Base-by-base conservation (phyloP, 768 basidiomycete genomes). In the Amanita pseudoporphyria region DNA sequence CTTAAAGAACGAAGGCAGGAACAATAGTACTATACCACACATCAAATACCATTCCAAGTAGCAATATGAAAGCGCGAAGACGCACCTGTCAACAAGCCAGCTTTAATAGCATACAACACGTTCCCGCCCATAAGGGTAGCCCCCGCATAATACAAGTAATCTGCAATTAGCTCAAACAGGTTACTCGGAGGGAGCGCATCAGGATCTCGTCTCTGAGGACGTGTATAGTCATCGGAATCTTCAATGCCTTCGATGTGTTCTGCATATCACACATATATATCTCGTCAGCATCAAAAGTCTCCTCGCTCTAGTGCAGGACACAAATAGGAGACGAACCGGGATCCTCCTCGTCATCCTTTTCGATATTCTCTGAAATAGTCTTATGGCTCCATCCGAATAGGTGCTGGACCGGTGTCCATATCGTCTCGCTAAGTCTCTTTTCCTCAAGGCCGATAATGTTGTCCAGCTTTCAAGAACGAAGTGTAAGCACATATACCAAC, bases 161-260 rank as follows among this genome's bases (percentile, higher is more conserved):
- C 71, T 71, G 78, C 71, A 1, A 72, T 51, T 35, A 58, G 64
- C 59, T 87, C 83, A 28, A 85, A 63, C 2, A 54, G 43, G 54
- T 85, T 87, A 2, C 69, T 59, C 0, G 87, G 86, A 1, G 87
- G 84, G 0, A 87, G 62, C 0, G 82, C 84, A 59, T 89, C n/a
- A n/a, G n/a, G n/a, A n/a, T n/a, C n/a, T n/a, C n/a, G n/a, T n/a
- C n/a, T n/a, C n/a, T n/a, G n/a, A n/a, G n/a, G n/a, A n/a, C n/a
- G n/a, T n/a, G n/a, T n/a, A n/a, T n/a, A n/a, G n/a, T n/a, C n/a
- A n/a, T n/a, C n/a, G n/a, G n/a, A n/a, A n/a, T n/a, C n/a, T n/a
- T n/a, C n/a, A n/a, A n/a, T n/a, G n/a, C n/a, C n/a, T n/a, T n/a
- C n/a, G n/a, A n/a, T 78, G 4, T 66, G 51, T 52, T 74, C 72